Conservation (phyloP, 2,329 filamentous ascomycete species). For the Sporothrix pallida region DNA sequence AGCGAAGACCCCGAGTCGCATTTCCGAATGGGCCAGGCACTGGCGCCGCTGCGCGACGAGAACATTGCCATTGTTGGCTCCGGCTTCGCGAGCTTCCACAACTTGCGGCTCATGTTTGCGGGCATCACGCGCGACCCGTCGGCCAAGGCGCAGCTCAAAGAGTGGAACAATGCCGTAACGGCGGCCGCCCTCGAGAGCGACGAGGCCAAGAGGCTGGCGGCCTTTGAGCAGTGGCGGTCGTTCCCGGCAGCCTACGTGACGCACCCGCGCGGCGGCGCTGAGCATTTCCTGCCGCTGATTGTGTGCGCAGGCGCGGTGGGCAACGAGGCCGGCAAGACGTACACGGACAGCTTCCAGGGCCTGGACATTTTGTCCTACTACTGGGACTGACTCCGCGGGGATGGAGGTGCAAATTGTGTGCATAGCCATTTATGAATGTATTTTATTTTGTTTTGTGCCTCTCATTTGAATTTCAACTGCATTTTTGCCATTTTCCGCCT, state of each 20-base stretch:
- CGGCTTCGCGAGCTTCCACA: constrained; percentile 65
- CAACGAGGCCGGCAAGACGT: constrained; percentile 50
- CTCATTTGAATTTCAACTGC: too few species aligned
- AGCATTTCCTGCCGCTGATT: constrained; percentile 65
- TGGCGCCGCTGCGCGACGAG: constrained; percentile 54
- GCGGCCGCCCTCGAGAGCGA: constrained; percentile 48
- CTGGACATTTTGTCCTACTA: constrained; percentile 62
- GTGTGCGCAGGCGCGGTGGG: constrained; percentile 60
- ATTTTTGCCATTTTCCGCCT: not conserved
- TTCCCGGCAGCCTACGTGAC: constrained; percentile 57
- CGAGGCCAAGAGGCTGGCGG: constrained; percentile 47
- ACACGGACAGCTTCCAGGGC: constrained; percentile 57
- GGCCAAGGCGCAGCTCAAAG: constrained; percentile 42
- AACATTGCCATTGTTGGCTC: constrained; percentile 64
- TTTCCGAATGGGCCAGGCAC: constrained; percentile 59
- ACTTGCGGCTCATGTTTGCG: constrained; percentile 55
- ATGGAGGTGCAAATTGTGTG: not conserved
- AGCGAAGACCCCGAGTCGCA: constrained; percentile 58
- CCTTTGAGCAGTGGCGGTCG: constrained; percentile 54
- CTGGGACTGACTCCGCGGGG: constrained; percentile 48
- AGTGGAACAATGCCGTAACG: constrained; percentile 56
- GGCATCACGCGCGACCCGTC: constrained; percentile 37
- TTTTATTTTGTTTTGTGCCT: not conserved
- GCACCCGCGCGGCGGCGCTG: constrained; percentile 60
- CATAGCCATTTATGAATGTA: not conserved